phyloP scores from a whole-genome alignment of 2,329 filamentous ascomycete species.

The Fonsecaea pedrosoi region DNA sequence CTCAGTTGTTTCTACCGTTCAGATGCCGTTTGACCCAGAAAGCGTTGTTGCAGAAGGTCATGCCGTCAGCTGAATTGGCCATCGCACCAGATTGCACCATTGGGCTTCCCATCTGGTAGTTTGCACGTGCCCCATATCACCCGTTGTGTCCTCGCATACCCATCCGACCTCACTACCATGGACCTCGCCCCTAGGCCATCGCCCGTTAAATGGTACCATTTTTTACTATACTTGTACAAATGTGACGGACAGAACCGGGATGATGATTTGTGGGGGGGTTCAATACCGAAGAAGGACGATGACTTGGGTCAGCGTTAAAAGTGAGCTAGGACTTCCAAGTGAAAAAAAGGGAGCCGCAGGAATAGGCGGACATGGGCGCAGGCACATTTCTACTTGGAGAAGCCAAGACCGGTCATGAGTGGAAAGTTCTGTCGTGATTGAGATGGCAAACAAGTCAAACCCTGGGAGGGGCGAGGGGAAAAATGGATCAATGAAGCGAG shows the following conservation, averaged over 20 bases:
- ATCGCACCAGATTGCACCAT: not conserved
- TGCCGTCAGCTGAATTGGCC: slow-evolving; percentile 22
- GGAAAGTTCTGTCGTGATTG: slow-evolving; percentile 4
- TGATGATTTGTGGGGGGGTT: not conserved
- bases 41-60: slow-evolving; percentile 13
- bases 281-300: not conserved
- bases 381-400: not conserved
- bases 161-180: not conserved
- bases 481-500: not conserved
- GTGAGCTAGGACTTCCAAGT: not conserved
- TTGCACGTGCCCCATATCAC: slow-evolving; percentile 4
- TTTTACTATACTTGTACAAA: not conserved
- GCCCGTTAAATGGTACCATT: not conserved
- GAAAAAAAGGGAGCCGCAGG: not conserved
- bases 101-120: slow-evolving; percentile 12
- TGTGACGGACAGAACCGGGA: slow-evolving; percentile 3
- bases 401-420: not conserved
- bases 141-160: not conserved
- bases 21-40: slow-evolving; percentile 10
- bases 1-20: not conserved
- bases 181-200: not conserved
- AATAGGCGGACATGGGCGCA: slow-evolving; percentile 3
- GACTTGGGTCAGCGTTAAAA: not conserved
- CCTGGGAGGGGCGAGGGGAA: slow-evolving; percentile 1
- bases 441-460: not conserved